Evolutionary conservation across 495 filamentous ascomycete species (phyloP), one percentile per base, ranked within the genome.

Genomic region (Trichoderma virens): DNA sequence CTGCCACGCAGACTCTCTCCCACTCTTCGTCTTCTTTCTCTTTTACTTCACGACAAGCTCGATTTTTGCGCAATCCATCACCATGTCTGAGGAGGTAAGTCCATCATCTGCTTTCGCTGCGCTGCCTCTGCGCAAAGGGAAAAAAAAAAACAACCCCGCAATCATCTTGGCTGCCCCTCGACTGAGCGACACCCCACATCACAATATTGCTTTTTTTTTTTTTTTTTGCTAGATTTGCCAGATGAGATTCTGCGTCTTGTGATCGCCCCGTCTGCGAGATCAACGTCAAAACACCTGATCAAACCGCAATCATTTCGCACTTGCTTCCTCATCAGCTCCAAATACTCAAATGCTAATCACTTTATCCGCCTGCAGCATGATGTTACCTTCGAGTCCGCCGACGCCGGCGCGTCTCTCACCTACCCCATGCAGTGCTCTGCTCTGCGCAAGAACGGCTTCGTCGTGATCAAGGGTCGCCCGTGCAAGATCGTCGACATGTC

Each of bases 401-500:
- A 95, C 82, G 90, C 95, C 72, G 94, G 93, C 79, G 93, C 93
- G 67, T 98, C 95, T 65, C 73, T 81, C 76, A 98, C 94, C 74
- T 97, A 75, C 83, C 94, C 94, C 70, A 93, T 95, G 90, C 94
- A 99, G 84, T 99, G 94, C 81, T 99, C 94, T 80, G 93, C 94
- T 70, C 86, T 99, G 83, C 87, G 94, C 73, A 98, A 99, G 92
- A 94, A 93, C 87, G 94, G 94, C 70, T 86, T 87, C 72, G 94
- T 99, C 81, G 89, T 93, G 73, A 98, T 99, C 81, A 98, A 99
- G 86, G 80, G 83, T 76, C 93, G 94, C 71, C 94, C 94, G 67
- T 99, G 94, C 92, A 98, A 97, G 88, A 99, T 99, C 72, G 90
- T 97, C 77, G 94, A 97, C 74, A 99, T 99, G 94, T 93, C 90